phyloP scores from a whole-genome alignment of 2,329 filamentous ascomycete species.

The Neonectria neomacrospora region DNA sequence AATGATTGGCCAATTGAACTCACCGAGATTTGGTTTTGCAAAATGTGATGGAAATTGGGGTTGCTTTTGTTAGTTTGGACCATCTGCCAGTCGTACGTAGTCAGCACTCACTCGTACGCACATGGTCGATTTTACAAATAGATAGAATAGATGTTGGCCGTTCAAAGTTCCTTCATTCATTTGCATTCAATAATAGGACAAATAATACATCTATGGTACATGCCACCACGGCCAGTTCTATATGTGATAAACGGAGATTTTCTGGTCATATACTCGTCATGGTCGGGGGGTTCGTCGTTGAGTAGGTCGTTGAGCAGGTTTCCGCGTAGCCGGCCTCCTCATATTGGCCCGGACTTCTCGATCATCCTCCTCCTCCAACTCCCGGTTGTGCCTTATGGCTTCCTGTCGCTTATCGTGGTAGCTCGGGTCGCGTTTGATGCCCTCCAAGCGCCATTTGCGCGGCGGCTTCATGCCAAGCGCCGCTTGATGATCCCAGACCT shows the following conservation, averaged over 20 bases:
- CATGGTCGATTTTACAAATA: neutral
- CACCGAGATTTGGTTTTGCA: too few species aligned
- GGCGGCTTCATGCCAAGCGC: conserved; percentile 72
- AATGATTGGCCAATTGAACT: neutral
- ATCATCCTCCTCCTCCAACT: conserved; percentile 47
- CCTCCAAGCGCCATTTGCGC: conserved; percentile 67
- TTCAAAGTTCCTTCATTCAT: neutral
- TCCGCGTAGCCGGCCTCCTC: neutral
- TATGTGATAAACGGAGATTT: conserved; percentile 13
- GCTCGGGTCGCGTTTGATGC: conserved; percentile 57
- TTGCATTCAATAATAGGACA: conserved; percentile 6
- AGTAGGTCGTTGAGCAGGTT: neutral
- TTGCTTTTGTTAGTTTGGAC: neutral
- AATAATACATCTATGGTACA: conserved; percentile 25
- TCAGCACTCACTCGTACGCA: neutral
- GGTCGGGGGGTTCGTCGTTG: neutral
- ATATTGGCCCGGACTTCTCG: conserved; percentile 30
- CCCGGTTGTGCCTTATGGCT: conserved; percentile 43
- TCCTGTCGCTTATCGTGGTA: conserved; percentile 53
- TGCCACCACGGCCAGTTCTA: conserved; percentile 10
- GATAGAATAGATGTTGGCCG: neutral
- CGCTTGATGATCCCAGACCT: conserved; percentile 69
- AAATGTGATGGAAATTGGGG: neutral
- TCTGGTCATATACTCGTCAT: conserved; percentile 7
- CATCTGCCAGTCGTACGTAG: too few species aligned